These are phyloP conservation scores for Leishmania mexicana DNA, from an alignment of 208 protist species.

Conservation along the genomic window DNA sequence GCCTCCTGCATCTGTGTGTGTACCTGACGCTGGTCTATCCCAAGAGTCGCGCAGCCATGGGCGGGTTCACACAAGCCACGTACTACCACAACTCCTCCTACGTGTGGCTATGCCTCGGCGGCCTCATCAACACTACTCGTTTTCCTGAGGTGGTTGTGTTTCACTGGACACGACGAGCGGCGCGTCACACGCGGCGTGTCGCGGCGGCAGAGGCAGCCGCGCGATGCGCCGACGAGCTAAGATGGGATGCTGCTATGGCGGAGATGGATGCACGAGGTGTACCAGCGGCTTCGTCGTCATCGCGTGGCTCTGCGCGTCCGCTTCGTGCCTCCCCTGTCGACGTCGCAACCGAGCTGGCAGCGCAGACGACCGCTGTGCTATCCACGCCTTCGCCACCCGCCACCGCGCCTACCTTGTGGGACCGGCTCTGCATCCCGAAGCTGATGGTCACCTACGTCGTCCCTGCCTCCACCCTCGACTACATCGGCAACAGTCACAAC, in stretches of 20 bases:
- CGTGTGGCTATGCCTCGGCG: slow-evolving; percentile 51
- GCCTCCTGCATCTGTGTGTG: slow-evolving; percentile 42
- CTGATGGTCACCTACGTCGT: slow-evolving; percentile 42
- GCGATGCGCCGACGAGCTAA: slow-evolving; percentile 18
- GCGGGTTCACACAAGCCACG: slow-evolving; percentile 54
- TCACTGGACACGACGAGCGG: slow-evolving; percentile 16
- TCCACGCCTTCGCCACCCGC: not conserved
- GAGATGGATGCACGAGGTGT: not conserved
- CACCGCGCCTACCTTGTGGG: slow-evolving; percentile 15
- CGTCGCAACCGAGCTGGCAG: not conserved
- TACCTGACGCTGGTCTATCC: slow-evolving; percentile 54
- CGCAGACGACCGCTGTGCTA: not conserved
- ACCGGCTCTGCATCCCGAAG: slow-evolving; percentile 20
- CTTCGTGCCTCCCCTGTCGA: not conserved
- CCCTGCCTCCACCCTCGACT: slow-evolving; percentile 54
- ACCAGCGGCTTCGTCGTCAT: not conserved
- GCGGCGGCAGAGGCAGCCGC: slow-evolving; percentile 11
- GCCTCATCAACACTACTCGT: slow-evolving; percentile 39
- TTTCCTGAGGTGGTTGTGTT: slow-evolving; percentile 56
- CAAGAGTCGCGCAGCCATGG: slow-evolving; percentile 24
- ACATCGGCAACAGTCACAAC: slow-evolving; percentile 68
- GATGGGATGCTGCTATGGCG: not conserved
- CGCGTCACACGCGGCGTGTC: slow-evolving; percentile 14
- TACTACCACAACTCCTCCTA: slow-evolving; percentile 66
- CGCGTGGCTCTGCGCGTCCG: not conserved